These are phyloP conservation scores for Trichocomaceae sp. DNA, from an alignment of 2,329 filamentous ascomycete genomes.

Conservation along the genomic window DNA sequence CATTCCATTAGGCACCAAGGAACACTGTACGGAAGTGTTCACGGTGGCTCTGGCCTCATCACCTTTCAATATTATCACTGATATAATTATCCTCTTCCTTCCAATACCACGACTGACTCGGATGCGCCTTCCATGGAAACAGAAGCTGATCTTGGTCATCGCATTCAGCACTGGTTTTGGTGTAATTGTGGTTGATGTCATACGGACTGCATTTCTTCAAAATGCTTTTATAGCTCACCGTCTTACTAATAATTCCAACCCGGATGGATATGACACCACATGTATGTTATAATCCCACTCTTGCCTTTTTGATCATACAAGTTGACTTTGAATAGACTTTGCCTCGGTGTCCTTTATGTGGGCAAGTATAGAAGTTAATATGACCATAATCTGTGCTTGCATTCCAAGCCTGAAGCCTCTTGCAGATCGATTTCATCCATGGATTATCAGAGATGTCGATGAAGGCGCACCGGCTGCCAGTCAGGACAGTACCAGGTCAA, in stretches of 20 bases:
- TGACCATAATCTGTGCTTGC: conserved; percentile 37
- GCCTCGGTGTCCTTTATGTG: conserved; percentile 15
- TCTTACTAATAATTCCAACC: no score
- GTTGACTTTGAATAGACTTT: neutral
- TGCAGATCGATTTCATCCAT: neutral
- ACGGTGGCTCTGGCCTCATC: conserved; percentile 65
- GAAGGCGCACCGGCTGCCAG: no score
- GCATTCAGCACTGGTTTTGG: neutral
- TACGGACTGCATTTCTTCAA: conserved; percentile 1
- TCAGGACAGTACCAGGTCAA: neutral
- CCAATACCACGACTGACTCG: conserved; percentile 82
- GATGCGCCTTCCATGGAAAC: conserved; percentile 75
- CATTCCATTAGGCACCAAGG: conserved; percentile 50
- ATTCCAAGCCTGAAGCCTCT: conserved; percentile 35
- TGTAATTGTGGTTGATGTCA: neutral
- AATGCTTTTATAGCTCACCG: neutral
- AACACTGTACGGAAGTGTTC: conserved; percentile 55
- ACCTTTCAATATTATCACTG: conserved; percentile 85
- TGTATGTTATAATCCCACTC: neutral
- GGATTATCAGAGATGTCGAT: no score
- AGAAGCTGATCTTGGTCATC: conserved; percentile 50
- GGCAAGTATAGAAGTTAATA: conserved; percentile 36
- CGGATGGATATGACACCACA: neutral
- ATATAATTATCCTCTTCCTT: conserved; percentile 76
- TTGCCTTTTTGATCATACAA: neutral